Conservation (phyloP, 176 grass and related monocot genomes). For the Oropetium thomaeum region DNA sequence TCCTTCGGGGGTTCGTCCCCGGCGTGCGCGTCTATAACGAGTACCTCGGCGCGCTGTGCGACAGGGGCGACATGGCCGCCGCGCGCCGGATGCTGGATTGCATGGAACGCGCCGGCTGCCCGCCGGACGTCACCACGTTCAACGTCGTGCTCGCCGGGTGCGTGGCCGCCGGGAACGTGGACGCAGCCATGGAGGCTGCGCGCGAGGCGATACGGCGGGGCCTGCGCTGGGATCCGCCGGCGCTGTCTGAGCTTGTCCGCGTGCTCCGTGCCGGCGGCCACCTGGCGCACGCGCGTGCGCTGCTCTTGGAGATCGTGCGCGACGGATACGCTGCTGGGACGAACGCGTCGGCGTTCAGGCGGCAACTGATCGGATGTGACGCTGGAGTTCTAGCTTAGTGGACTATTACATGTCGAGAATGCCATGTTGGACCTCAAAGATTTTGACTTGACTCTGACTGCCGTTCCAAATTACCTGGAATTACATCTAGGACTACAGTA, state of each 20-base stretch:
- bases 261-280: conserved; percentile 4
- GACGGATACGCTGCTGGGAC: conserved; percentile 3
- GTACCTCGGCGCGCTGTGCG: conserved; percentile 44
- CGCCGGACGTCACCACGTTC: conserved; percentile 36
- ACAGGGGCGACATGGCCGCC: conserved; percentile 42
- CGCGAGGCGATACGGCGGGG: conserved; percentile 35
- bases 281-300: conserved; percentile 1
- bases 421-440: too few relatives aligned
- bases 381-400: too few relatives aligned
- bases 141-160: conserved; percentile 25
- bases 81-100: conserved; percentile 48
- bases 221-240: conserved; percentile 40
- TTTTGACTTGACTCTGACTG: too few relatives aligned
- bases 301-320: conserved; percentile 42
- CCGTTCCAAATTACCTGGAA: too few relatives aligned
- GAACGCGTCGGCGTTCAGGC: conserved; percentile 28
- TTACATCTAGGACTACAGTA: too few relatives aligned
- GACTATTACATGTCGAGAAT: too few relatives aligned
- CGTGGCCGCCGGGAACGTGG: conserved; percentile 13
- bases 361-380: neutral
- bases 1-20: conserved; percentile 47
- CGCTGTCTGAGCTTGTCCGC: conserved; percentile 25
- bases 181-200: conserved; percentile 38
- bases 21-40: conserved; percentile 33
- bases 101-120: conserved; percentile 57